These are phyloP conservation scores for Geotrichum bryndzae DNA, from an alignment of 1,139 yeast species.

Conservation along the genomic window DNA sequence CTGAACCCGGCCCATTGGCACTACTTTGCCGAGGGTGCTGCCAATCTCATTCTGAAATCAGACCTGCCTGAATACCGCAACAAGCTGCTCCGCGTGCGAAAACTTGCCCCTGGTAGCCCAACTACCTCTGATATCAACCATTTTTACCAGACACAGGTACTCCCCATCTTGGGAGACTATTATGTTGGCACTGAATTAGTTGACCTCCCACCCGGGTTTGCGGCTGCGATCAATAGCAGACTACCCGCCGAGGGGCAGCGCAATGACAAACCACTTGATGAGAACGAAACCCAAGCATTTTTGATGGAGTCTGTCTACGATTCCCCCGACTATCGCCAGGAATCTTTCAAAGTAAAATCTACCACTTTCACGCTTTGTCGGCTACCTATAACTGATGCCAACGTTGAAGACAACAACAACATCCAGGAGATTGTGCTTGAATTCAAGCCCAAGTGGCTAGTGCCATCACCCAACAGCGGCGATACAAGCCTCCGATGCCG, in stretches of 20 bases:
- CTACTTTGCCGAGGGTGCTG: constrained; percentile 29
- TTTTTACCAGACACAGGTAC: constrained; percentile 17
- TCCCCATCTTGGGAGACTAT: constrained; percentile 19
- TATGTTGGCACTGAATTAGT: constrained; percentile 21
- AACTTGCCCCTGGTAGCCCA: constrained; percentile 19
- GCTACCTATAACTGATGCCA: neutral
- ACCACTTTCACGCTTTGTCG: constrained; percentile 1
- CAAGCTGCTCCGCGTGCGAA: constrained; percentile 26
- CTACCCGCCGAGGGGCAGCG: constrained; percentile 8
- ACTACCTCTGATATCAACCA: constrained; percentile 19
- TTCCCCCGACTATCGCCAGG: neutral
- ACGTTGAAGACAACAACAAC: neutral
- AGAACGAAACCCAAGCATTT: constrained; percentile 20
- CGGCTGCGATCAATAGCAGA: constrained; percentile 2
- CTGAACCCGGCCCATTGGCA: constrained; percentile 21
- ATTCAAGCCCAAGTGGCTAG: constrained; percentile 46
- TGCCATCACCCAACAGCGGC: constrained; percentile 28
- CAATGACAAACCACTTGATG: constrained; percentile 10
- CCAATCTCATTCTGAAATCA: constrained; percentile 24
- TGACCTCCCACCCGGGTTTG: constrained; percentile 10
- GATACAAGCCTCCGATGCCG: constrained; percentile 32
- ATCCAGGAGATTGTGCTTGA: constrained; percentile 29
- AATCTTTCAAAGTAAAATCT: neutral
- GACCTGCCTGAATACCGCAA: constrained; percentile 16
- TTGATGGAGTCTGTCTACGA: constrained; percentile 20